Evolutionary conservation across 768 basidiomycete genomes (phyloP), one percentile per base, ranked within the genome.

Genomic region (Kwoniella bestiolae): DNA sequence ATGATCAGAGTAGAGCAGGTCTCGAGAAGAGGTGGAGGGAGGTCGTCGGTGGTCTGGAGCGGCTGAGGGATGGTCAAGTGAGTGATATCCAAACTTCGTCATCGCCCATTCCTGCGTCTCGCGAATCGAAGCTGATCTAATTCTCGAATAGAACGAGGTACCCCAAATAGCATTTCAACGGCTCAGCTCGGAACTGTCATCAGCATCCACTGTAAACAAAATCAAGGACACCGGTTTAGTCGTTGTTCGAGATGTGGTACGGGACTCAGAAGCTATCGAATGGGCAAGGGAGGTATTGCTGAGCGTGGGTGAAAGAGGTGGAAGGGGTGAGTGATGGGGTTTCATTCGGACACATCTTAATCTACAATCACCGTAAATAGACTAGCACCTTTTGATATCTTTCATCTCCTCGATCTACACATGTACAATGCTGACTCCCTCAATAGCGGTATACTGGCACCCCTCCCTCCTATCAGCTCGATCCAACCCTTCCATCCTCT

Each of bases 161-260:
- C 73, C 73, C 1, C 57, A 74, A 56, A 59, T 77, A 51, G 28
- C 70, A 6, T 77, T 68, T 45, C 64, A 65, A 21, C 51, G 65
- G 3, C 69, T 77, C 1, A 21, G 58, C 11, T 31, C 52, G 2
- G 57, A 63, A 21, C 67, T 74, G n/a, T 21, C 47, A 16, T 59
- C 58, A 2, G 21, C 65, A 18, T 28, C 34, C 12, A 47, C 56
- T 3, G 26, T 69, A 25, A 28, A 66, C n/a, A 55, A 64, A 1
- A 71, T 75, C 60, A 51, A 46, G 25, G 18, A 28, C 9, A 66
- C 62, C 23, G 76, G 76, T 25, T 35, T 64, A 35, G 44, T 78
- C 28, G 55, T 78, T 16, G 63, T 78, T 0, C 59, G 76, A 23
- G 74, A 78, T 60, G 76, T 78, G 38, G 63, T 78, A 5, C 61